These are phyloP conservation scores for Agrostemma githago DNA, from an alignment of 148 eudicot species.

Conservation along the genomic window DNA sequence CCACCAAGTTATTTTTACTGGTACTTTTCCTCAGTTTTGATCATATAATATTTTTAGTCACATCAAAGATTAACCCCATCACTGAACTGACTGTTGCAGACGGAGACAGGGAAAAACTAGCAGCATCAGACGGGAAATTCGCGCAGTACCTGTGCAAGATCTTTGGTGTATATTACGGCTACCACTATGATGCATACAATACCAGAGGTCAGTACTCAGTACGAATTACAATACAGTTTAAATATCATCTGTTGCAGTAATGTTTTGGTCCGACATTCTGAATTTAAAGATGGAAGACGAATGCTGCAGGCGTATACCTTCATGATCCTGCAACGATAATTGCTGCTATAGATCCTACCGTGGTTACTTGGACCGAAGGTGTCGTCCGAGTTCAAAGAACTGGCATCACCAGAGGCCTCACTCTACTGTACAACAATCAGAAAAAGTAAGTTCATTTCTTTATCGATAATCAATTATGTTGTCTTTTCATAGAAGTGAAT, in stretches of 20 bases:
- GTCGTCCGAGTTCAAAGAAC: conserved; percentile 74
- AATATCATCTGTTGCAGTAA: background rate
- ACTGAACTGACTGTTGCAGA: conserved; percentile 39
- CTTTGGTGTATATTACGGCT: conserved; percentile 67
- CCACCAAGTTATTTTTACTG: conserved; percentile 83
- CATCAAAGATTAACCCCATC: background rate
- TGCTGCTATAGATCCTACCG: conserved; percentile 85
- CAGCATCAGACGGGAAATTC: conserved; percentile 51
- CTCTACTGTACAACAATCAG: conserved; percentile 72
- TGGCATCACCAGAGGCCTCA: conserved; percentile 88
- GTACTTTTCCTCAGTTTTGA: conserved; percentile 23
- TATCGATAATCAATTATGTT: no score
- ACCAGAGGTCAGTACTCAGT: conserved; percentile 47
- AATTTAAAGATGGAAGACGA: background rate
- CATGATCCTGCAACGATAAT: conserved; percentile 86
- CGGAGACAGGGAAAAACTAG: conserved; percentile 66
- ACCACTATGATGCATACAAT: conserved; percentile 74
- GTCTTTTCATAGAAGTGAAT: no score
- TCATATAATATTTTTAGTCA: background rate
- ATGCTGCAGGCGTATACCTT: conserved; percentile 74
- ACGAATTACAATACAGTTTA: background rate
- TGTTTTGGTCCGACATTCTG: background rate
- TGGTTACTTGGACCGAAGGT: conserved; percentile 79
- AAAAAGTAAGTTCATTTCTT: conserved; percentile 43
- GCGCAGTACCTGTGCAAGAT: conserved; percentile 83